These are phyloP conservation scores for Aquilaria yunnanensis DNA, from an alignment of 345 rosid genomes.

Conservation along the genomic window DNA sequence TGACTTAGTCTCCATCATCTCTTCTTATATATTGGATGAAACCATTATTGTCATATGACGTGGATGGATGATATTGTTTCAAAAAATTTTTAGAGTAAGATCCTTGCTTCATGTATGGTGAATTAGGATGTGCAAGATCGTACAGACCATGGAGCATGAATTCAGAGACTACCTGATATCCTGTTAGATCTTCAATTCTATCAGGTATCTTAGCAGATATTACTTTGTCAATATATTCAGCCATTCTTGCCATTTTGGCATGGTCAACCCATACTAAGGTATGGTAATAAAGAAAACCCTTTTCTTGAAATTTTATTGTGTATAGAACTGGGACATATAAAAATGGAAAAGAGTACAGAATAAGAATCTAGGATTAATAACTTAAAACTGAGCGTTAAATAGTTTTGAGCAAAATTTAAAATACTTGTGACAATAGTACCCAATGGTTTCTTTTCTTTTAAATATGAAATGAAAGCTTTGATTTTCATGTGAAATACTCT, in stretches of 20 bases:
- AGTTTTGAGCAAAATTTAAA: neutral
- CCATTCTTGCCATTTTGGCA: neutral
- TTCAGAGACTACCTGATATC: neutral
- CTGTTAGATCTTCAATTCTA: neutral
- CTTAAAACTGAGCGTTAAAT: neutral
- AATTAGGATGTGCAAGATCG: neutral
- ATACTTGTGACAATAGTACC: neutral
- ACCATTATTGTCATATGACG: neutral
- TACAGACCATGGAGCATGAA: neutral
- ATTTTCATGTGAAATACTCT: neutral
- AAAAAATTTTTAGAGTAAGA: neutral
- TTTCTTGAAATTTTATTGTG: neutral
- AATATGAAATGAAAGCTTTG: neutral
- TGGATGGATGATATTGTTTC: neutral
- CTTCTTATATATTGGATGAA: neutral
- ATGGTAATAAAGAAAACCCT: neutral
- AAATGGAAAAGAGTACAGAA: neutral
- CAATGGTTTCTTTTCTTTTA: neutral
- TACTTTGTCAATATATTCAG: neutral
- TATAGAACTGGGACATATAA: neutral
- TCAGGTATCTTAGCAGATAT: neutral
- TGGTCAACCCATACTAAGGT: neutral
- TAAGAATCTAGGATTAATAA: neutral
- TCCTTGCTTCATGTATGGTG: neutral
- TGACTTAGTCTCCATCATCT: neutral